phyloP scores from a whole-genome alignment of 805 yeast genomes.

The Starmerella floricola region DNA sequence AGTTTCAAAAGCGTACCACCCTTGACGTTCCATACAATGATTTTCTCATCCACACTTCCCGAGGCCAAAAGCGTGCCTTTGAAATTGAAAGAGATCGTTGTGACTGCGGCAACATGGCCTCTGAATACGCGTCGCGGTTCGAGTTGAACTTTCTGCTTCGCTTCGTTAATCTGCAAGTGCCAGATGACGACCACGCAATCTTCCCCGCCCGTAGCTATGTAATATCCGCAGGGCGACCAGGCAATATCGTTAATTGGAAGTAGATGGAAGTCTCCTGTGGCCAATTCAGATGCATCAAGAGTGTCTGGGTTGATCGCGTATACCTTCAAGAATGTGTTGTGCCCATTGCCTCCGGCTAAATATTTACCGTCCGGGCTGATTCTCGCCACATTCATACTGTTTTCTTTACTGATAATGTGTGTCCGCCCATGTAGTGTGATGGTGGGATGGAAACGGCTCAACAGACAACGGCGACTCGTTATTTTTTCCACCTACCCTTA shows the following conservation, averaged over 20 bases:
- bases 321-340: slow-evolving; percentile 26
- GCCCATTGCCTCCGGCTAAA: slow-evolving; percentile 47
- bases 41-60: slow-evolving; percentile 83
- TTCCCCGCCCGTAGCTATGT: slow-evolving; percentile 76
- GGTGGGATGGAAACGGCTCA: background rate
- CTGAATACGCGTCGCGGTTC: slow-evolving; percentile 34
- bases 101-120: slow-evolving; percentile 80
- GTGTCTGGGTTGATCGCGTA: background rate
- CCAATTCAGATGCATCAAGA: background rate
- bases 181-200: slow-evolving; percentile 71
- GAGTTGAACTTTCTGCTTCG: slow-evolving; percentile 28
- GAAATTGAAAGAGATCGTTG: slow-evolving; percentile 52
- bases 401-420: background rate
- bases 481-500: too few relatives aligned
- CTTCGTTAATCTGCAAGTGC: slow-evolving; percentile 32
- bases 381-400: slow-evolving; percentile 13
- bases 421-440: background rate
- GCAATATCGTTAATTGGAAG: slow-evolving; percentile 62
- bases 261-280: slow-evolving; percentile 41
- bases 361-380: slow-evolving; percentile 40
- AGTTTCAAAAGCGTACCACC: slow-evolving; percentile 62
- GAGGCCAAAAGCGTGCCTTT: slow-evolving; percentile 70
- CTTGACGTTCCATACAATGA: slow-evolving; percentile 76
- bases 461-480: too few relatives aligned
- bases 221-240: slow-evolving; percentile 63